Evolutionary conservation across 2,329 filamentous ascomycete species (phyloP), one percentile per base, ranked within the genome.

Genomic region (Pestalotiopsis sp.): DNA sequence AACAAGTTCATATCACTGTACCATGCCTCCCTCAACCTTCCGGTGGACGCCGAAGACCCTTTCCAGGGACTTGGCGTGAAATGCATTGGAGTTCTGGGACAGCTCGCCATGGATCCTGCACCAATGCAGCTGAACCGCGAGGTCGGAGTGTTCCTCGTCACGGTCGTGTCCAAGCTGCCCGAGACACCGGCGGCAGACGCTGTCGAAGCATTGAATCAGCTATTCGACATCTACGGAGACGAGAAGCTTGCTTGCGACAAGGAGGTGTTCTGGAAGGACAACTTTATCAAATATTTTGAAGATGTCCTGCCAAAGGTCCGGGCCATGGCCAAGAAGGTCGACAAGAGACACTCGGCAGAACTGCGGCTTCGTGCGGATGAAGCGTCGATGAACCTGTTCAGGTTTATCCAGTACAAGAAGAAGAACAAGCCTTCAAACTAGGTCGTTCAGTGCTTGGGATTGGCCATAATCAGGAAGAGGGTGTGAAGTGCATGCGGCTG

Each of bases 191-290:
- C 84, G 1, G 89, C 89, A 2, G 88, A 91, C 60, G 83, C 83
- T 4, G 84, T 92, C 40, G 90, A 92, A 79, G 87, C 89, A 17
- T 80, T 92, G 58, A 89, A 92, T 78, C 89, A 91, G 77, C 71
- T 92, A 20, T 91, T 91, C 72, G 90, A 92, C 72, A 84, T 92
- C 7, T 92, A 92, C 78, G 87, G 85, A 31, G 88, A 92, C 75
- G 88, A 90, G 76, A 83, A 82, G 13, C 83, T 82, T 66, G 80
- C 83, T 12, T 90, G 86, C 75, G 90, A 92, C 75, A 82, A 80
- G 68, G 83, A 86, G 31, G 89, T 92, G 2, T 92, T 92, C 78
- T 91, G 90, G 87, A 84, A 84, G 72, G 84, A 89, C 70, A 83
- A 83, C 71, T 89, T 92, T 74, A 77, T 90, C 67, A 83, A 84